phyloP scores from a whole-genome alignment of 257 asterid genomes.

The Ballota nigra region DNA sequence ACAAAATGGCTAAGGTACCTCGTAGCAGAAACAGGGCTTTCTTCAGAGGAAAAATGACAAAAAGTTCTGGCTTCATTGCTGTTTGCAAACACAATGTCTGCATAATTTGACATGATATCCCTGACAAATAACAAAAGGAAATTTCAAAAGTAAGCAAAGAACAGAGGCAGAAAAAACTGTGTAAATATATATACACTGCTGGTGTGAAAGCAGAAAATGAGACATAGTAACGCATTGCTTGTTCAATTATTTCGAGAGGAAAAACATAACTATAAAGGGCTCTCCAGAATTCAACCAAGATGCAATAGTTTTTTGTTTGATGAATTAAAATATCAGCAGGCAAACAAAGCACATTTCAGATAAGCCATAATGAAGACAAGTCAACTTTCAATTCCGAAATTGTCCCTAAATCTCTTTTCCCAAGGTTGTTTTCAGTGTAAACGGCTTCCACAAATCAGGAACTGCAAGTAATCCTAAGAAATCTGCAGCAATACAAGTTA shows the following conservation, averaged over 20 bases:
- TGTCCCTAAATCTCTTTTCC: not conserved
- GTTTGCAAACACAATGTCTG: constrained; percentile 88
- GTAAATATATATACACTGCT: not conserved
- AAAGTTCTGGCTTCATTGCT: constrained; percentile 83
- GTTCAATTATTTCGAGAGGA: not conserved
- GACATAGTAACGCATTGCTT: not conserved
- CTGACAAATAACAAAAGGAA: constrained; percentile 34
- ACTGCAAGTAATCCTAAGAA: not conserved
- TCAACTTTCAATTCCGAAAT: not conserved
- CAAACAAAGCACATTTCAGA: not conserved
- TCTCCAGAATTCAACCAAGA: constrained; percentile 11
- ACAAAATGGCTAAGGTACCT: constrained; percentile 95
- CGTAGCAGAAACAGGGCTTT: constrained; percentile 75
- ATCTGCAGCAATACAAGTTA: not conserved
- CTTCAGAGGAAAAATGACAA: constrained; percentile 69
- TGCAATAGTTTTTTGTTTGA: not conserved
- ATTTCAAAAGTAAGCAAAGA: not conserved
- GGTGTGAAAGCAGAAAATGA: not conserved
- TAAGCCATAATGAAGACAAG: not conserved
- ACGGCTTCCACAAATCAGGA: not conserved
- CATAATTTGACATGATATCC: constrained; percentile 85
- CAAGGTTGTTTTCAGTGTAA: not conserved
- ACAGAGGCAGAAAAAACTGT: not conserved
- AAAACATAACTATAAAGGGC: not conserved
- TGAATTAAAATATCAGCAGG: not conserved